Evolutionary conservation across 768 basidiomycete genomes (phyloP).

Genomic region (Hypsizygus marmoreus): DNA sequence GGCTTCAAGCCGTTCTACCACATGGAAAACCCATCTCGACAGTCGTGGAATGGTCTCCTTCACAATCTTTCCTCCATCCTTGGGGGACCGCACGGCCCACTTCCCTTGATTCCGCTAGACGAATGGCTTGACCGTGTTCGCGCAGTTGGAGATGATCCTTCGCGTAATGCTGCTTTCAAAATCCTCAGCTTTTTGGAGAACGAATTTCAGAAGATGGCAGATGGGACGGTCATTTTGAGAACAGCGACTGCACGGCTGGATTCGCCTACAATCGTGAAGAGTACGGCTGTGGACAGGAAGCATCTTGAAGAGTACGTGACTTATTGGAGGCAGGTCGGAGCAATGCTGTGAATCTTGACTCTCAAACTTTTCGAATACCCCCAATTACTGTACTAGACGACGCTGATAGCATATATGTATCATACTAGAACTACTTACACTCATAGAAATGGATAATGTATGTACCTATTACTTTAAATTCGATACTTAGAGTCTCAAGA

Average conservation of each 20-base stretch:
- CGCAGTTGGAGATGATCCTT: constrained; percentile 26
- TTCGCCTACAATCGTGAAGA: constrained; percentile 31
- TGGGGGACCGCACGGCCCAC: constrained; percentile 14
- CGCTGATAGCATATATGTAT: too few species aligned
- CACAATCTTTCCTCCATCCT: constrained; percentile 27
- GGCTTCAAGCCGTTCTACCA: constrained; percentile 32
- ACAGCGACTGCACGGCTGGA: constrained; percentile 27
- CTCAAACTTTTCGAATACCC: too few species aligned
- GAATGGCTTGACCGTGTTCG: constrained; percentile 32
- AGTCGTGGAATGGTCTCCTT: constrained; percentile 34
- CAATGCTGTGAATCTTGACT: constrained; percentile 18
- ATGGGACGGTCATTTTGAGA: constrained; percentile 30
- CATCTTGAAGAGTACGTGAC: constrained; percentile 32
- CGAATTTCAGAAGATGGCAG: constrained; percentile 33
- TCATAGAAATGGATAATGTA: too few species aligned
- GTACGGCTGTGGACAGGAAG: constrained; percentile 28
- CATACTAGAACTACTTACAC: too few species aligned
- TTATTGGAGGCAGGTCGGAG: constrained; percentile 32
- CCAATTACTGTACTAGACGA: too few species aligned
- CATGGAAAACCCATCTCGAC: constrained; percentile 38
- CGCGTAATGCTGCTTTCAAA: constrained; percentile 27
- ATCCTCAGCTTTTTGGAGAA: constrained; percentile 33
- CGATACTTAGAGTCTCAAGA: too few species aligned
- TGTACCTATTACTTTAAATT: too few species aligned
- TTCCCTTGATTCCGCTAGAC: constrained; percentile 25